Conservation (phyloP, 2,329 filamentous ascomycete genomes). For the Ascochyta pisi region DNA sequence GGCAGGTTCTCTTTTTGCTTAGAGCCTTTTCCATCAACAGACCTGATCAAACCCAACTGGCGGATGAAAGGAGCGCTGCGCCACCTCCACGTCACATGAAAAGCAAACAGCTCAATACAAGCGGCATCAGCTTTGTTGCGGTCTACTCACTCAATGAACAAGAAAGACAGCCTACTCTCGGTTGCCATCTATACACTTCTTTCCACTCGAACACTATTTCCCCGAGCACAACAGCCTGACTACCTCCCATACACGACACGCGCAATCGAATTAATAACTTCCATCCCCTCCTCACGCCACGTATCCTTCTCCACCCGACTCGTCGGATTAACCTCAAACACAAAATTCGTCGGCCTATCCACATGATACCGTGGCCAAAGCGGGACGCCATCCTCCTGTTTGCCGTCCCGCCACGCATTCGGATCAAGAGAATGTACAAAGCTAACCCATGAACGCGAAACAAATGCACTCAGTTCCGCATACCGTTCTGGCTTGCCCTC, state of each 20-base stretch:
- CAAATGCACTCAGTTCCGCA: constrained; percentile 46
- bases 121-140: too few relatives aligned
- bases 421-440: constrained; percentile 52
- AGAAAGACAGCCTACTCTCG: too few relatives aligned
- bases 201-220: not conserved
- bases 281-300: constrained; percentile 50
- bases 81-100: too few relatives aligned
- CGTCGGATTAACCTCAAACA: constrained; percentile 50
- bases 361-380: constrained; percentile 21
- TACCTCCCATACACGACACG: constrained; percentile 17
- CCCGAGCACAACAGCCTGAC: not conserved
- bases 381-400: not conserved
- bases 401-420: constrained; percentile 5
- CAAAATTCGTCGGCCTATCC: constrained; percentile 47
- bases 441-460: constrained; percentile 48
- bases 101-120: too few relatives aligned
- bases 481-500: constrained; percentile 39
- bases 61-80: too few relatives aligned
- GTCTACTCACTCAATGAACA: too few relatives aligned
- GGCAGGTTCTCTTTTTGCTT: too few relatives aligned
- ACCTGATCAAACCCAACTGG: too few relatives aligned
- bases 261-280: constrained; percentile 41
- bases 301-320: constrained; percentile 49
- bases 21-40: too few relatives aligned
- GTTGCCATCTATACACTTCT: not conserved